Conservation (phyloP, 345 rosid species). For the Rhodamnia argentea region DNA sequence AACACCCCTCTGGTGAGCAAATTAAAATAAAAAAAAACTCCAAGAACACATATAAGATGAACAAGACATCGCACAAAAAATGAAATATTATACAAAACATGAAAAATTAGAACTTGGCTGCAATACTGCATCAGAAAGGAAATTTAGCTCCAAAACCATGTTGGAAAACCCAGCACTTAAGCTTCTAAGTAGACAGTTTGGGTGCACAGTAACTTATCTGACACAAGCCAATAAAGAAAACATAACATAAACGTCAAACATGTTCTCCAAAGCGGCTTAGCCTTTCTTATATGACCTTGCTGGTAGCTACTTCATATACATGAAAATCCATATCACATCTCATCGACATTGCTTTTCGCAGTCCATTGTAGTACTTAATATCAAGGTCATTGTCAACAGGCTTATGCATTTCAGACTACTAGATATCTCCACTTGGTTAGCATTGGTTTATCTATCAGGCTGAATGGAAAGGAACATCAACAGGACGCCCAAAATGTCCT, state of each 20-base stretch:
- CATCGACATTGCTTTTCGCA: neutral
- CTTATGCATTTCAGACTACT: neutral
- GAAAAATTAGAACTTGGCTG: neutral
- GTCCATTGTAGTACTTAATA: neutral
- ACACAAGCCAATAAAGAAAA: neutral
- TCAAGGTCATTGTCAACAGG: neutral
- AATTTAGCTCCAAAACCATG: neutral
- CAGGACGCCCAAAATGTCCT: neutral
- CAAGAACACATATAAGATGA: neutral
- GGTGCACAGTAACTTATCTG: neutral
- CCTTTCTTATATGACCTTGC: neutral
- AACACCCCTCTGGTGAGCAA: neutral
- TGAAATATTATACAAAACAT: neutral
- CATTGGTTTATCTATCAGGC: neutral
- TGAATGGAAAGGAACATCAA: neutral
- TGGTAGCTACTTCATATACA: neutral
- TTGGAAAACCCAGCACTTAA: neutral
- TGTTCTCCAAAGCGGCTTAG: neutral
- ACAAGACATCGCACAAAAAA: neutral
- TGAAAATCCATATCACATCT: neutral
- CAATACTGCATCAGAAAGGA: neutral
- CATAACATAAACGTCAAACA: neutral
- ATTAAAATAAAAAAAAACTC: neutral
- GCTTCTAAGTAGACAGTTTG: neutral
- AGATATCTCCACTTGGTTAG: neutral